These are phyloP conservation scores for Pulveroboletus sp. DNA, from an alignment of 1,284 basidiomycete species.

Conservation along the genomic window DNA sequence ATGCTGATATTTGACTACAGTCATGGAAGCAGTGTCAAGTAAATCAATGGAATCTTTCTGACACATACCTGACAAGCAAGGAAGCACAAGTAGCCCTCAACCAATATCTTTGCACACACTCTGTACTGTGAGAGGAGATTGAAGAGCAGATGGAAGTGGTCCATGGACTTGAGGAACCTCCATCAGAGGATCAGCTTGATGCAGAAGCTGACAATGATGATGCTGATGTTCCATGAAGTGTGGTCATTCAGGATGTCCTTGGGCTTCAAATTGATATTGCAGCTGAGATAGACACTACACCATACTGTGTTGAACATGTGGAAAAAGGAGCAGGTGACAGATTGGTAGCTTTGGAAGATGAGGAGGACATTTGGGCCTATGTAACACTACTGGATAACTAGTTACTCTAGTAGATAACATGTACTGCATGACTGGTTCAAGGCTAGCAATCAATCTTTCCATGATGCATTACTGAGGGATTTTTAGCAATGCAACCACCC, in stretches of 20 bases:
- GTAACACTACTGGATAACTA: not conserved
- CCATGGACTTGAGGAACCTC: too few species aligned
- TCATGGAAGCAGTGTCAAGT: too few species aligned
- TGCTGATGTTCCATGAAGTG: slow-evolving; percentile 5
- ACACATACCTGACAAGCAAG: too few species aligned
- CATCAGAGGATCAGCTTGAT: too few species aligned
- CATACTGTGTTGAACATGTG: not conserved
- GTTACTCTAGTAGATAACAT: not conserved
- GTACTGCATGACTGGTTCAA: not conserved
- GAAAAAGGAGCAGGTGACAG: not conserved
- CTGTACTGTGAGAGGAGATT: too few species aligned
- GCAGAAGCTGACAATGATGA: too few species aligned
- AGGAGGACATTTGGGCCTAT: slow-evolving; percentile 5
- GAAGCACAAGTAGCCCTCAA: too few species aligned
- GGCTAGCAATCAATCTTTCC: not conserved
- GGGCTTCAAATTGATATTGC: not conserved
- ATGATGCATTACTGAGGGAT: not conserved
- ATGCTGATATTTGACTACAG: too few species aligned
- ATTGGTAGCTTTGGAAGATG: slow-evolving; percentile 1
- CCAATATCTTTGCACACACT: too few species aligned
- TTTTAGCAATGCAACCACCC: not conserved
- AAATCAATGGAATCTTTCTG: too few species aligned
- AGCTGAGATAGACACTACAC: not conserved
- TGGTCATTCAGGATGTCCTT: not conserved
- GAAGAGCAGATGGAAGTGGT: too few species aligned